Evolutionary conservation across 2,329 filamentous ascomycete species (phyloP).

Genomic region (Fusarium miscanthi): DNA sequence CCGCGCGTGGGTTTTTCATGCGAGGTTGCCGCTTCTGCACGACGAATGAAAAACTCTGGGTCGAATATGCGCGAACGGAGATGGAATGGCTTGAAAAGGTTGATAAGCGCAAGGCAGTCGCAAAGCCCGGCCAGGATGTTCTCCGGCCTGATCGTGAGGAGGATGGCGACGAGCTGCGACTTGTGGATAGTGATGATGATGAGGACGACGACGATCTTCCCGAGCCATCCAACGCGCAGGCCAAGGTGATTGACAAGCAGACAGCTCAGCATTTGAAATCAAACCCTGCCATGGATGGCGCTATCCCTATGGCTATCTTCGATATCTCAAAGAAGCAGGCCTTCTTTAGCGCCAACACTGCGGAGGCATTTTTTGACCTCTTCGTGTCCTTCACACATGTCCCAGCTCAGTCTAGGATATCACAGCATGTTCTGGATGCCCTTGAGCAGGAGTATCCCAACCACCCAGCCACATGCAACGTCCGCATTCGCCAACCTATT

Average conservation of each 20-base stretch:
- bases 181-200: slow-evolving; percentile 59
- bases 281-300: slow-evolving; percentile 89
- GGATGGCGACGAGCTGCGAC: slow-evolving; percentile 60
- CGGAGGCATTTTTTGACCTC: slow-evolving; percentile 82
- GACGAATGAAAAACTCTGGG: slow-evolving; percentile 77
- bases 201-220: slow-evolving; percentile 56
- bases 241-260: slow-evolving; percentile 60
- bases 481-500: slow-evolving; percentile 77
- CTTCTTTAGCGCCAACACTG: slow-evolving; percentile 73
- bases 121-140: slow-evolving; percentile 58
- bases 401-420: slow-evolving; percentile 71
- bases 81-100: slow-evolving; percentile 92
- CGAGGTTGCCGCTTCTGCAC: slow-evolving; percentile 91
- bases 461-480: slow-evolving; percentile 73
- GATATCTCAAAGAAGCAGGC: slow-evolving; percentile 85
- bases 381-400: slow-evolving; percentile 76
- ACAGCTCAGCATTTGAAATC: slow-evolving; percentile 67
- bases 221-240: slow-evolving; percentile 55
- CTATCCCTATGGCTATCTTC: slow-evolving; percentile 92
- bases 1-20: slow-evolving; percentile 86
- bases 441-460: slow-evolving; percentile 71
- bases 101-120: slow-evolving; percentile 74
- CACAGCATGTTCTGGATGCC: slow-evolving; percentile 77
- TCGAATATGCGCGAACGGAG: slow-evolving; percentile 91
- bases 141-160: slow-evolving; percentile 60